Evolutionary conservation across 306 rosid species (phyloP).

Genomic region (Dicorynia guianensis): DNA sequence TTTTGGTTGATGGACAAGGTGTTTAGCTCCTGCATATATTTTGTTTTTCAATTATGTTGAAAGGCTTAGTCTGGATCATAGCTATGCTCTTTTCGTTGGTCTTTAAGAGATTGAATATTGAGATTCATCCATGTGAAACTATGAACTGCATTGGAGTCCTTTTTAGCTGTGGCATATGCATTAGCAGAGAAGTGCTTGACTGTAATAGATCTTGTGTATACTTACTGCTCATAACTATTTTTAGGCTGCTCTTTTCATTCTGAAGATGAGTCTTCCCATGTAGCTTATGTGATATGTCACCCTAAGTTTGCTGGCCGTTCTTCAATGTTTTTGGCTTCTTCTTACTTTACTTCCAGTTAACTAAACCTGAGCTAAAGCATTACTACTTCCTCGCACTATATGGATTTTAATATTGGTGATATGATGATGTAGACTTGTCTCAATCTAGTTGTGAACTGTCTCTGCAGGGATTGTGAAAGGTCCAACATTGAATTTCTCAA

Average conservation of each 20-base stretch:
- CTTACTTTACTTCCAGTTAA: constrained; percentile 20
- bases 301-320: constrained; percentile 2
- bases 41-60: constrained; percentile 31
- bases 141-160: constrained; percentile 23
- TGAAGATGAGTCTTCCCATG: constrained; percentile 24
- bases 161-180: constrained; percentile 28
- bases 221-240: constrained; percentile 29
- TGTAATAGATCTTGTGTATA: constrained; percentile 28
- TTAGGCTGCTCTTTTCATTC: constrained; percentile 29
- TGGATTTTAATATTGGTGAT: neutral
- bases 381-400: neutral
- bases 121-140: constrained; percentile 34
- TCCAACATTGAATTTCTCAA: neutral
- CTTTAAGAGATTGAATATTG: constrained; percentile 4
- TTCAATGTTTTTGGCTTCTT: constrained; percentile 20
- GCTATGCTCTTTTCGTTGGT: constrained; percentile 8
- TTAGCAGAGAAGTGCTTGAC: constrained; percentile 19
- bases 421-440: too few relatives aligned
- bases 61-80: constrained; percentile 23
- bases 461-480: neutral
- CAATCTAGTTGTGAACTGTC: neutral
- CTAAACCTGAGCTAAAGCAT: neutral
- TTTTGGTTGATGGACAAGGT: constrained; percentile 99
- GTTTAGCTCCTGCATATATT: constrained; percentile 26
- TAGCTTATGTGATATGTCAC: constrained; percentile 24